phyloP scores from a whole-genome alignment of 2,329 filamentous ascomycete species.

The Pseudogymnoascus sp. region DNA sequence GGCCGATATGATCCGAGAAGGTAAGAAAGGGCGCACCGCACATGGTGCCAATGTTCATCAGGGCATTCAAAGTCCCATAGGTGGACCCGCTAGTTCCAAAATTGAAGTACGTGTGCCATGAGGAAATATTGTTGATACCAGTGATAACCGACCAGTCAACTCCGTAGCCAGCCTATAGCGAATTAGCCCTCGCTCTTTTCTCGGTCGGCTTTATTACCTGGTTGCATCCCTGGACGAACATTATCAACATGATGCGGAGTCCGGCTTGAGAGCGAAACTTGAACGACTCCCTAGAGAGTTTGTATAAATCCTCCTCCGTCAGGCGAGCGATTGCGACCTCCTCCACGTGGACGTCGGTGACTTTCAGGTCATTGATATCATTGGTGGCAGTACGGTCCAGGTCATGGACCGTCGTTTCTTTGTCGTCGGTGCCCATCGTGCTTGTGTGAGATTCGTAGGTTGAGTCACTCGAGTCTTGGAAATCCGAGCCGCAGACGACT shows the following conservation, averaged over 20 bases:
- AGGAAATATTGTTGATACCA: slow-evolving; percentile 35
- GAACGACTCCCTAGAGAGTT: slow-evolving; percentile 34
- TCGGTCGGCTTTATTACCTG: slow-evolving; percentile 22
- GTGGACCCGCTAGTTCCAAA: slow-evolving; percentile 33
- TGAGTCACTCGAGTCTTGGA: neutral
- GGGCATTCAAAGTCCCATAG: slow-evolving; percentile 34
- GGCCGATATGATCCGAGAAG: slow-evolving; percentile 43
- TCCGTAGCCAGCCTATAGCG: slow-evolving; percentile 33
- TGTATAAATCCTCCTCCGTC: slow-evolving; percentile 38
- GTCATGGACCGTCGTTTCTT: slow-evolving; percentile 4
- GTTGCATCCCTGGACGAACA: slow-evolving; percentile 40
- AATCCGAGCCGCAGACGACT: neutral
- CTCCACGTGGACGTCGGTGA: slow-evolving; percentile 32
- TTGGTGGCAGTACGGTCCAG: slow-evolving; percentile 16
- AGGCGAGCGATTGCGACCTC: slow-evolving; percentile 38
- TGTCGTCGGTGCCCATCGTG: neutral
- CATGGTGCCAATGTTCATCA: slow-evolving; percentile 40
- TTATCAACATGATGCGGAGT: slow-evolving; percentile 34
- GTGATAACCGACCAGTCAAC: slow-evolving; percentile 43
- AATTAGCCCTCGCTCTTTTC: slow-evolving; percentile 9
- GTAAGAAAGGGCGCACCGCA: slow-evolving; percentile 42
- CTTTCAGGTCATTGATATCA: slow-evolving; percentile 26
- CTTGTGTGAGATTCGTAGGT: neutral
- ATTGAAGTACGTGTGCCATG: slow-evolving; percentile 38
- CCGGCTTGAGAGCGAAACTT: slow-evolving; percentile 34